These are phyloP conservation scores for Xanthoconium separans DNA, from an alignment of 1,284 basidiomycete genomes.

Conservation along the genomic window DNA sequence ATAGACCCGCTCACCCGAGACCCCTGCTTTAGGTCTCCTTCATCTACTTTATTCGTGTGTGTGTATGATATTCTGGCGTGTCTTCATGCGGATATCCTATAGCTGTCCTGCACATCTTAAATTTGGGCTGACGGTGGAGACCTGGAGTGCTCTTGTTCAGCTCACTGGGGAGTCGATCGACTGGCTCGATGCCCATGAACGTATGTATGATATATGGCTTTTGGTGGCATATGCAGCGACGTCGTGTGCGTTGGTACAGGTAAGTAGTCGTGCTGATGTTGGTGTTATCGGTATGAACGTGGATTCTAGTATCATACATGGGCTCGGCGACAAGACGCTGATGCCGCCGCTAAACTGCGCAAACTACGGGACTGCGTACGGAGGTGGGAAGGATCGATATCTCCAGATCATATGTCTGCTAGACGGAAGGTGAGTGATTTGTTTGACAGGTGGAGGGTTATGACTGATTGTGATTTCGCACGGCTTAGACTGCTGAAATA, in stretches of 20 bases:
- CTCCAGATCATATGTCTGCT: constrained; percentile 88
- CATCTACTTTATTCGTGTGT: constrained; percentile 87
- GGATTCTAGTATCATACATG: constrained; percentile 82
- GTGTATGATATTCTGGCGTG: constrained; percentile 88
- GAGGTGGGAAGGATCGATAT: constrained; percentile 79
- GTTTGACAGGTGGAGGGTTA: constrained; percentile 19
- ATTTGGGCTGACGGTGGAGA: constrained; percentile 76
- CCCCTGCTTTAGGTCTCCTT: constrained; percentile 59
- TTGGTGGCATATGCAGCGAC: constrained; percentile 87
- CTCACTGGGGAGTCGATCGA: constrained; percentile 82
- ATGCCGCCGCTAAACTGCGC: constrained; percentile 72
- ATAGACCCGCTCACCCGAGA: constrained; percentile 7
- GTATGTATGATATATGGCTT: constrained; percentile 83
- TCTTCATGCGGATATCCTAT: constrained; percentile 94
- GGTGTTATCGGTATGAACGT: constrained; percentile 9
- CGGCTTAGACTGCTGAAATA: constrained; percentile 81
- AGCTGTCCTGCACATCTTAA: constrained; percentile 82
- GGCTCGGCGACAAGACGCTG: constrained; percentile 77
- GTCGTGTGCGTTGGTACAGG: constrained; percentile 88
- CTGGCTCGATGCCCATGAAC: constrained; percentile 85
- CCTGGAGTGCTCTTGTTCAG: constrained; percentile 73
- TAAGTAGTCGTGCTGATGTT: constrained; percentile 37
- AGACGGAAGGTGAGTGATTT: constrained; percentile 68
- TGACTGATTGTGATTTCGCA: constrained; percentile 17
- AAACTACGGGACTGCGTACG: constrained; percentile 81